Evolutionary conservation across 768 basidiomycete genomes (phyloP).

Genomic region (Podaxis sp.): DNA sequence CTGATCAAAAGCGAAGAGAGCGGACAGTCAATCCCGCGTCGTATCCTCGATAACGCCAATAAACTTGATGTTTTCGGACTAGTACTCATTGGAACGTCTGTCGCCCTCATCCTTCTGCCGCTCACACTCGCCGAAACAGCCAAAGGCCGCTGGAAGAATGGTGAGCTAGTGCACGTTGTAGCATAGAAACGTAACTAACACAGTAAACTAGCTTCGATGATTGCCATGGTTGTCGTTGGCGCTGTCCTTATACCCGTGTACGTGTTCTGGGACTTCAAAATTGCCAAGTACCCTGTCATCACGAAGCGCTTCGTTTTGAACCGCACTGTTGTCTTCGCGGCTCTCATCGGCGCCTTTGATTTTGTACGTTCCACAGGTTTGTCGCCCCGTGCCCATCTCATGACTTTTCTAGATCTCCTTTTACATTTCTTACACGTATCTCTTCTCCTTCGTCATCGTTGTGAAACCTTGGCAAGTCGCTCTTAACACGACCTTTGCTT

Average conservation of each 20-base stretch:
- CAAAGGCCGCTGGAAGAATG: constrained; percentile 41
- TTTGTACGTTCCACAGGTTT: constrained; percentile 37
- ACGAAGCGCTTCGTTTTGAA: constrained; percentile 58
- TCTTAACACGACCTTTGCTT: background rate
- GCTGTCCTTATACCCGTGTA: constrained; percentile 40
- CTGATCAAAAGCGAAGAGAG: constrained; percentile 17
- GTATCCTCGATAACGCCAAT: constrained; percentile 23
- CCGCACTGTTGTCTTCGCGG: constrained; percentile 55
- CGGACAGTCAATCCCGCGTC: constrained; percentile 17
- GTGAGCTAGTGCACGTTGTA: constrained; percentile 27
- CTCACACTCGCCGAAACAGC: constrained; percentile 46
- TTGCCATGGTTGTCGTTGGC: constrained; percentile 51
- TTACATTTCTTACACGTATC: constrained; percentile 70
- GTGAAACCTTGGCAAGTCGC: constrained; percentile 44
- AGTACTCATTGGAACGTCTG: constrained; percentile 44
- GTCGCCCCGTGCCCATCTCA: background rate
- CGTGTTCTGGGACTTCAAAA: constrained; percentile 45
- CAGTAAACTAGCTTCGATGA: constrained; percentile 39
- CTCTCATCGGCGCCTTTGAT: constrained; percentile 62
- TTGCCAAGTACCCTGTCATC: constrained; percentile 58
- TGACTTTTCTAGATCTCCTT: constrained; percentile 45
- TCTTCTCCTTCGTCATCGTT: constrained; percentile 64
- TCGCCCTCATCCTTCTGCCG: constrained; percentile 54
- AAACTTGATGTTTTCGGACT: constrained; percentile 52
- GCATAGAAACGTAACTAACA: too few species aligned